Evolutionary conservation across 1,139 yeast genomes (phyloP).

Genomic region (Pichia sp.): DNA sequence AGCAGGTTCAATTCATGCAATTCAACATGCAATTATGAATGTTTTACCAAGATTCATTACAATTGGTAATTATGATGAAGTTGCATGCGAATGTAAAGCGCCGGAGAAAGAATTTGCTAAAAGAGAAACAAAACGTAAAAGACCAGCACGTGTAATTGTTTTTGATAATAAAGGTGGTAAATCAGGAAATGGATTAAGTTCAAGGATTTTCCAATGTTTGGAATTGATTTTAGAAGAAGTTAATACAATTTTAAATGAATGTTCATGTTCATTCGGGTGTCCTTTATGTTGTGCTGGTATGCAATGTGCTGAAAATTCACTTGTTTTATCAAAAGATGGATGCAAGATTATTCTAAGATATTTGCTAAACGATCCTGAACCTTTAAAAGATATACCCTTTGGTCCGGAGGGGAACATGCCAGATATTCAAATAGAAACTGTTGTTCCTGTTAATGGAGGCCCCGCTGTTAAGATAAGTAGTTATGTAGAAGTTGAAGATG

Average conservation of each 20-base stretch:
- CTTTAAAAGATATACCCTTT: slow-evolving; percentile 38
- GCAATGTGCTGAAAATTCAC: slow-evolving; percentile 70
- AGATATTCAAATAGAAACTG: slow-evolving; percentile 58
- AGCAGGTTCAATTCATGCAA: slow-evolving; percentile 96
- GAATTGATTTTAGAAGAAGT: slow-evolving; percentile 61
- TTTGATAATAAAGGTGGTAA: slow-evolving; percentile 78
- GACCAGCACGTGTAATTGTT: slow-evolving; percentile 84
- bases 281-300: slow-evolving; percentile 79
- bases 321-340: slow-evolving; percentile 83
- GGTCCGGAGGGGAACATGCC: slow-evolving; percentile 90
- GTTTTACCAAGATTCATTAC: slow-evolving; percentile 60
- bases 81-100: slow-evolving; percentile 91
- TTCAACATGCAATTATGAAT: slow-evolving; percentile 83
- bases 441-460: slow-evolving; percentile 40
- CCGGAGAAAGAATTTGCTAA: slow-evolving; percentile 90
- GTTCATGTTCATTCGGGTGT: slow-evolving; percentile 85
- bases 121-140: slow-evolving; percentile 54
- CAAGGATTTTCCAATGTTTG: slow-evolving; percentile 72
- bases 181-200: slow-evolving; percentile 71
- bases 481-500: slow-evolving; percentile 2
- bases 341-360: slow-evolving; percentile 56
- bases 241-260: slow-evolving; percentile 48
- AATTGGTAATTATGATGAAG: slow-evolving; percentile 57
- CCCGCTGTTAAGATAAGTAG: slow-evolving; percentile 30
- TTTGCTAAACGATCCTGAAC: slow-evolving; percentile 6